These are phyloP conservation scores for Sporothrix schenckii DNA, from an alignment of 2,329 filamentous ascomycete species.

Conservation along the genomic window DNA sequence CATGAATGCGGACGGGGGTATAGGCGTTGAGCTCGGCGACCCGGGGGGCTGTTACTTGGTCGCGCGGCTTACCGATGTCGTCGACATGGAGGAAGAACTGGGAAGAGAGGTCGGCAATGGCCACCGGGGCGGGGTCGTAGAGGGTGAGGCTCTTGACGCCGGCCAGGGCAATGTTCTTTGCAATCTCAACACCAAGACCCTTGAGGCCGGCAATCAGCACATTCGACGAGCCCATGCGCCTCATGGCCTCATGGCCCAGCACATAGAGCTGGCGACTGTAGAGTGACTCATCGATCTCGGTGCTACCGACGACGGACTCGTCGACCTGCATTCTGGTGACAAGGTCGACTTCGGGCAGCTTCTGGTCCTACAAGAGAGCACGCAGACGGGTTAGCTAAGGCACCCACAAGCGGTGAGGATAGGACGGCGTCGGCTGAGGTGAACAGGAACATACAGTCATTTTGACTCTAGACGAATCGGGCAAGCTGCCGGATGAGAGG, in stretches of 20 bases:
- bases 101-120: constrained; percentile 86
- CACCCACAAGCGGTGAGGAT: not conserved
- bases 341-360: constrained; percentile 62
- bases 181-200: constrained; percentile 94
- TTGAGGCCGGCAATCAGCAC: constrained; percentile 89
- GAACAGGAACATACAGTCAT: constrained; percentile 59
- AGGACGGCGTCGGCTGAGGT: not conserved
- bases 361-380: constrained; percentile 47
- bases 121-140: constrained; percentile 82
- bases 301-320: constrained; percentile 56
- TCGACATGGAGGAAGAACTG: constrained; percentile 92
- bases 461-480: constrained; percentile 60
- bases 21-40: constrained; percentile 96
- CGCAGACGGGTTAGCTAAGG: constrained; percentile 26
- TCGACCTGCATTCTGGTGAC: constrained; percentile 69
- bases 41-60: constrained; percentile 80
- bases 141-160: constrained; percentile 97
- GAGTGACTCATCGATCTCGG: constrained; percentile 71
- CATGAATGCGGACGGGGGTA: constrained; percentile 81
- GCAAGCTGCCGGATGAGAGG: constrained; percentile 62
- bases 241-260: constrained; percentile 83
- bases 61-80: constrained; percentile 91
- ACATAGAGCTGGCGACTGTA: constrained; percentile 76
- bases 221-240: constrained; percentile 96
- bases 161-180: constrained; percentile 97